Evolutionary conservation across 257 asterid species (phyloP), one percentile per base, ranked within the genome.

Genomic region (Agastache rugosa): DNA sequence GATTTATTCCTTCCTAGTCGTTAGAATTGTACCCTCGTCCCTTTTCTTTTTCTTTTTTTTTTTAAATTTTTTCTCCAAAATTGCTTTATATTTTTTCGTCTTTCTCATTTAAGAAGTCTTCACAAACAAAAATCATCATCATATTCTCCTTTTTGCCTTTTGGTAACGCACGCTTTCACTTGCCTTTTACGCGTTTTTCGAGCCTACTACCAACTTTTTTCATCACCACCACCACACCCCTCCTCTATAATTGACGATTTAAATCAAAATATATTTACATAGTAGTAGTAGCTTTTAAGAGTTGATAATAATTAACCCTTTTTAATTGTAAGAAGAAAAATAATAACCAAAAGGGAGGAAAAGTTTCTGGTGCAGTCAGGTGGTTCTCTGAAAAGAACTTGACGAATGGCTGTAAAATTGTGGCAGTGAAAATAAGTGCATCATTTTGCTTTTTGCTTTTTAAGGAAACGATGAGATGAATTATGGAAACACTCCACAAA

Each of bases 111-210:
- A 72, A 47, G 75, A 84, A 85, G 90, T 78, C 88, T 84, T 81
- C 41, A 69, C 74, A 77, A 79, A 83, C 87, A 82, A 80, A 85
- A 81, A 77, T 81, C 82, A 85, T 78, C 78, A 84, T 90, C 85
- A 85, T 76, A 62, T 78, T 75, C 83, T 66, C 76, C 80, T 74
- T 79, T 83, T 76, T 19, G 64, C 86, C 92, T 89, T 91, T 91
- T 79, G 79, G 73, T 56, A 83, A 81, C 96, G 96, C 97, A 91
- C 94, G 96, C 96, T 87, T 83, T 91, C 85, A 81, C 97, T 89
- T 85, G 77, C 88, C 94, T 85, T 86, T 84, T 83, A 88, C 94
- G 92, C 94, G 88, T 89, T 83, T 86, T 84, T 82, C 81, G 88
- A 84, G 83, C 79, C 80, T 76, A 71, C 35, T 59, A 56, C 56